These are phyloP conservation scores for Coemansia sp. DNA, from an alignment of 192 early-diverging fungal species.

Conservation along the genomic window DNA sequence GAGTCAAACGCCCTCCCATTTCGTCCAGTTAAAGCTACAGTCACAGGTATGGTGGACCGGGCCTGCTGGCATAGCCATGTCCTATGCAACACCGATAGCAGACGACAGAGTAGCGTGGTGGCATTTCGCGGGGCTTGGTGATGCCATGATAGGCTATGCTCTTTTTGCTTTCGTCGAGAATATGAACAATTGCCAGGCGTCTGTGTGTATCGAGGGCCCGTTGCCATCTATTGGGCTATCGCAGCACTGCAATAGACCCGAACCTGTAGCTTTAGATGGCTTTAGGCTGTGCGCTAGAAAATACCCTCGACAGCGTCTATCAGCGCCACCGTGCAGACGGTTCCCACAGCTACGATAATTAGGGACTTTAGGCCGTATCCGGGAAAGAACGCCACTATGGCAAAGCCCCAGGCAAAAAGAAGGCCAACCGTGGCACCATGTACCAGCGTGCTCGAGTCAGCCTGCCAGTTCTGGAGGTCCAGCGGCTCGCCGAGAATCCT, in stretches of 20 bases:
- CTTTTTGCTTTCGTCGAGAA: not conserved
- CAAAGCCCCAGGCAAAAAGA: constrained; percentile 30
- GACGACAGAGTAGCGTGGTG: no score
- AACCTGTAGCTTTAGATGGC: no score
- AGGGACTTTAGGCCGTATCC: constrained; percentile 27
- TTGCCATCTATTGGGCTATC: no score
- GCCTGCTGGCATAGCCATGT: no score
- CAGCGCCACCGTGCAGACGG: constrained; percentile 23
- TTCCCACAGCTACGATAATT: constrained; percentile 15
- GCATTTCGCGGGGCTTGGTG: no score
- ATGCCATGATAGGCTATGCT: no score
- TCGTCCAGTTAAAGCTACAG: no score
- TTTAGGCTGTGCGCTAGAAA: not conserved
- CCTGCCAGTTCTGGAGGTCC: constrained; percentile 43
- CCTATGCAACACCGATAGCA: no score
- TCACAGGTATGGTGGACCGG: no score
- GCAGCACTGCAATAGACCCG: no score
- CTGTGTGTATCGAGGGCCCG: not conserved
- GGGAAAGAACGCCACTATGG: constrained; percentile 23
- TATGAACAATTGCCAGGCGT: not conserved
- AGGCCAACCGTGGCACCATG: constrained; percentile 33
- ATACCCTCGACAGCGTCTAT: constrained; percentile 29
- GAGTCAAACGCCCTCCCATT: no score
- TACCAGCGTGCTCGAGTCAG: constrained; percentile 21
- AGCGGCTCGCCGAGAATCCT: constrained; percentile 34